Evolutionary conservation across 805 yeast genomes (phyloP), one percentile per base, ranked within the genome.

Genomic region (Kazachstania kunashirensis): DNA sequence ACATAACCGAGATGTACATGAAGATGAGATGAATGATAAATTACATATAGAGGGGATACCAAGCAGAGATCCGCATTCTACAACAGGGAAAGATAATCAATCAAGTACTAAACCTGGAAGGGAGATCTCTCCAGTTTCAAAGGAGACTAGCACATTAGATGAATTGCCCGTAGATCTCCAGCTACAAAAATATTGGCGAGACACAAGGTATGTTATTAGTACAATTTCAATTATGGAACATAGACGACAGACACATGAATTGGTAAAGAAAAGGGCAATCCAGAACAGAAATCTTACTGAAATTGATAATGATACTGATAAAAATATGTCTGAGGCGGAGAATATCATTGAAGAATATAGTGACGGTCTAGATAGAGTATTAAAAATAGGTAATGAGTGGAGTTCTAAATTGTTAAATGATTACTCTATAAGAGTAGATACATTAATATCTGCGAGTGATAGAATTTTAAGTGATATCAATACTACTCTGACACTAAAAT

Each of bases 391-490:
- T 32, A 53, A 59, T 33, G 40, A 38, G 29, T 59, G 47, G 62
- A 65, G 52, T 18, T 44, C 49, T 13, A 49, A 41, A 48, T 48
- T 49, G 36, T 44, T 42, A 12, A 46, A 47, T 56, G 44, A 67
- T 36, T 68, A 70, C 41, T 71, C 79, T 0, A 67, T 68, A 38
- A 67, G 66, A 50, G 68, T 79, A 27, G 86, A 80, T 48, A 75
- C 71, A 34, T 52, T 79, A 38, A 60, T 80, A 31, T 74, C 79
- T 12, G 64, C 68, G 25, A 74, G 81, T 35, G 86, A 80, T 57
- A 62, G 88, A 44, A 70, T 80, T 9, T 71, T 77, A 40, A 80
- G 84, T 42, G 88, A 79, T 49, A 74, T 81, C 37, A 81, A 77
- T 52, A 80, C 89, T 0, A 76, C 85, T 1, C 55, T 79, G 29